phyloP scores from a whole-genome alignment of 805 yeast genomes.

The Ogataea corticis region DNA sequence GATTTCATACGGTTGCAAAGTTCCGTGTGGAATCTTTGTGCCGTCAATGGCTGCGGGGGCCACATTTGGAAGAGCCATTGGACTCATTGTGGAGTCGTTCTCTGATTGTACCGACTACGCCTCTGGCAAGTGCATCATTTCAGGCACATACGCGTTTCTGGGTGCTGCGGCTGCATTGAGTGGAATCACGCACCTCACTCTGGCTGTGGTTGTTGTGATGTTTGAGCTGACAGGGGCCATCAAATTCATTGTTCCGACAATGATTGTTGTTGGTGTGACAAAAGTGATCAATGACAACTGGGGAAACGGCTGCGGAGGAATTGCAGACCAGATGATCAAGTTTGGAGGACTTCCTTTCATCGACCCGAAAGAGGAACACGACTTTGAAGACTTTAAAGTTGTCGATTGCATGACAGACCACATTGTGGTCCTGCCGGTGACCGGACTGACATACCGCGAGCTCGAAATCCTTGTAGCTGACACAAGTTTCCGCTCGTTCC shows the following conservation, averaged over 20 bases:
- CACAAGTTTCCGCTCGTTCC: constrained; percentile 49
- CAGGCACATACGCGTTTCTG: constrained; percentile 92
- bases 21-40: constrained; percentile 97
- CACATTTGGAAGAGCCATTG: constrained; percentile 85
- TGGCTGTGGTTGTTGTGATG: constrained; percentile 93
- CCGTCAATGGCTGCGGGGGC: constrained; percentile 98
- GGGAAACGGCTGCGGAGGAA: constrained; percentile 75
- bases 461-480: constrained; percentile 36
- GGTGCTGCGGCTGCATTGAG: constrained; percentile 96
- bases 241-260: constrained; percentile 87
- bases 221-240: constrained; percentile 96
- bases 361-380: constrained; percentile 67
- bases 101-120: constrained; percentile 39
- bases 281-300: constrained; percentile 73
- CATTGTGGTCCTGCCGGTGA: constrained; percentile 40
- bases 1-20: constrained; percentile 87
- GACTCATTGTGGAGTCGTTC: constrained; percentile 60
- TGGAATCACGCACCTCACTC: constrained; percentile 91
- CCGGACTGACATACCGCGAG: constrained; percentile 35
- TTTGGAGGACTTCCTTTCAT: constrained; percentile 87
- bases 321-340: constrained; percentile 91
- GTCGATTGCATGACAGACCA: constrained; percentile 63
- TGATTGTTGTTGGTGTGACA: constrained; percentile 92
- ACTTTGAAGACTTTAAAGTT: constrained; percentile 48
- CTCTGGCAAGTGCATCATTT: constrained; percentile 63